A percentile compares a stretch with the other conserved stretches of the same genome.
Evolutionary conservation across 2,329 filamentous ascomycete species (phyloP).

Genomic region (Coniochaeta sp.): DNA sequence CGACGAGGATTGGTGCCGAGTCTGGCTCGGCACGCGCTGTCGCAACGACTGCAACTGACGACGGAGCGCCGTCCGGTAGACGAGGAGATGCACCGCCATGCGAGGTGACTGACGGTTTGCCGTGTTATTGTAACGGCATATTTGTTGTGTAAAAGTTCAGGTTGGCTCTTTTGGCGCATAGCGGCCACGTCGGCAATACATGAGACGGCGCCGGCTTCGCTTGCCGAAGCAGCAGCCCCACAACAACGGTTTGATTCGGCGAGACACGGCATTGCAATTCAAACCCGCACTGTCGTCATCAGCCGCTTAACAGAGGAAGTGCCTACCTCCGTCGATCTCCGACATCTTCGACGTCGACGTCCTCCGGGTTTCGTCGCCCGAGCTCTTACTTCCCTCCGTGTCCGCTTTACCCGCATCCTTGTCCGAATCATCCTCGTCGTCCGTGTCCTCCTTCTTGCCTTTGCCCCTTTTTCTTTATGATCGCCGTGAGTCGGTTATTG

Average conservation of each 20-base stretch:
- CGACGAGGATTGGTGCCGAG: conserved; percentile 18
- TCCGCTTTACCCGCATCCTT: too few species aligned
- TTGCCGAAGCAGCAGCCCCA: neutral
- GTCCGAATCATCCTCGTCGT: too few species aligned
- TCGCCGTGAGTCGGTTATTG: too few species aligned
- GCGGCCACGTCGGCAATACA: neutral
- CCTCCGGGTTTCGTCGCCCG: too few species aligned
- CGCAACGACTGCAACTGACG: conserved; percentile 18
- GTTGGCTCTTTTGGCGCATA: neutral
- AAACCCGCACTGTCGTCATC: too few species aligned
- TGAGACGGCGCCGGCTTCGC: neutral
- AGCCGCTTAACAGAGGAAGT: too few species aligned
- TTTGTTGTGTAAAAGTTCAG: neutral
- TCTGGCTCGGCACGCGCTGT: conserved; percentile 12
- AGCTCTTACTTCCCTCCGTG: too few species aligned
- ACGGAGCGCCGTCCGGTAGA: conserved; percentile 17
- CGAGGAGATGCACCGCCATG: conserved; percentile 15
- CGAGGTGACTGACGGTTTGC: neutral
- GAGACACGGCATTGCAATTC: neutral
- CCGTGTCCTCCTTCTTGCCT: too few species aligned
- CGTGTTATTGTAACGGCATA: neutral
- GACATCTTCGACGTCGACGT: too few species aligned
- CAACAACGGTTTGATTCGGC: neutral
- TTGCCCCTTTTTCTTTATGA: too few species aligned
- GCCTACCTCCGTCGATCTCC: neutral